phyloP scores from a whole-genome alignment of 805 yeast species.

The Saturnispora silvae region DNA sequence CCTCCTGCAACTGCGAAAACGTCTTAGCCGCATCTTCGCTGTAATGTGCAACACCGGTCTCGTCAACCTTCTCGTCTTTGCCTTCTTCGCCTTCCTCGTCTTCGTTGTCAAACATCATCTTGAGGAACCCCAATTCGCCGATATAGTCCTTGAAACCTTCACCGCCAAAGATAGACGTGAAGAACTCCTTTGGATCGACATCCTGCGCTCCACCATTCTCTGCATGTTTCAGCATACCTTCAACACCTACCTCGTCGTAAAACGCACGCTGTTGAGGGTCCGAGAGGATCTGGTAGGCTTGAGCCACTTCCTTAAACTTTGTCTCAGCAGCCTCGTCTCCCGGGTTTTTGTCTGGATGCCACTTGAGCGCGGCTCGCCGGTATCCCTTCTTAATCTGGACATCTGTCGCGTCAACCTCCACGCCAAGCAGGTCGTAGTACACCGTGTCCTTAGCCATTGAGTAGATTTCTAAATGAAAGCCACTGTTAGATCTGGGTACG shows the following conservation, averaged over 20 bases:
- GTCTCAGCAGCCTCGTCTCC: constrained; percentile 66
- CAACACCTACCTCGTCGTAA: constrained; percentile 69
- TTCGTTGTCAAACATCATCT: constrained; percentile 45
- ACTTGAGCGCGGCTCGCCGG: constrained; percentile 61
- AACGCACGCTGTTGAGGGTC: constrained; percentile 52
- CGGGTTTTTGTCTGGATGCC: constrained; percentile 77
- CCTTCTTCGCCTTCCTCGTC: constrained; percentile 33
- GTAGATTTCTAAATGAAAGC: too few species aligned
- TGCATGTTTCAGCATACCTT: constrained; percentile 30
- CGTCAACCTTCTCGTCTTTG: constrained; percentile 1
- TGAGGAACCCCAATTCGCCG: constrained; percentile 76
- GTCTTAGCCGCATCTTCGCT: constrained; percentile 4
- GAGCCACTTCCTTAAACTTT: constrained; percentile 51
- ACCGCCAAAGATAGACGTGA: constrained; percentile 74
- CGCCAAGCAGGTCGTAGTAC: constrained; percentile 60
- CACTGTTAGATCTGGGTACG: too few species aligned
- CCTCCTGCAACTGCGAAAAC: constrained; percentile 10
- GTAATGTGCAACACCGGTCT: constrained; percentile 8
- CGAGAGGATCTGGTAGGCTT: constrained; percentile 71
- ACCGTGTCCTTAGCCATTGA: constrained; percentile 74
- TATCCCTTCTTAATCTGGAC: constrained; percentile 70
- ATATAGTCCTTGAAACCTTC: constrained; percentile 79
- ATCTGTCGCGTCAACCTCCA: constrained; percentile 46
- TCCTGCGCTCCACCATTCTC: constrained; percentile 54
- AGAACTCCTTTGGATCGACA: constrained; percentile 66